Evolutionary conservation across 2,329 filamentous ascomycete genomes (phyloP).

Genomic region (Colletotrichum sansevieriae): DNA sequence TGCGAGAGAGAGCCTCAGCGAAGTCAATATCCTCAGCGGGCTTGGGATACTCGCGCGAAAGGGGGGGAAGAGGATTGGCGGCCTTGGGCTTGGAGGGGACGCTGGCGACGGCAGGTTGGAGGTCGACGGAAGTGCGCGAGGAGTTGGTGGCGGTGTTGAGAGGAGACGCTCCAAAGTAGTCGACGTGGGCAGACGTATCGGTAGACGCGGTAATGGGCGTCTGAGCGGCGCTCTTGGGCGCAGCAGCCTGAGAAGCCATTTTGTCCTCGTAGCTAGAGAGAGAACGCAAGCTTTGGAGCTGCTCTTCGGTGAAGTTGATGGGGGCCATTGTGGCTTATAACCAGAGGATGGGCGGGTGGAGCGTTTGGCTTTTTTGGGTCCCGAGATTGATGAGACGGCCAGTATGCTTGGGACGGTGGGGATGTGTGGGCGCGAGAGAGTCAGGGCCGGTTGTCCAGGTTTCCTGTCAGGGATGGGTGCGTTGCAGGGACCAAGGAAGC

Average conservation of each 20-base stretch:
- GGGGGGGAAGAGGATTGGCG: slow-evolving; percentile 52
- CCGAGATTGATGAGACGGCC: slow-evolving; percentile 34
- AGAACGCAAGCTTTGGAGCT: slow-evolving; percentile 45
- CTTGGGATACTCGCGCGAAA: slow-evolving; percentile 56
- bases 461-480: background rate
- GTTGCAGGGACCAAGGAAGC: slow-evolving; percentile 17
- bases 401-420: slow-evolving; percentile 29
- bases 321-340: slow-evolving; percentile 35
- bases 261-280: slow-evolving; percentile 41
- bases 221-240: slow-evolving; percentile 2
- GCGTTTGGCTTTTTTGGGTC: slow-evolving; percentile 31
- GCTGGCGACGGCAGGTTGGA: slow-evolving; percentile 29
- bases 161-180: slow-evolving; percentile 30
- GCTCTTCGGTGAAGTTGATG: slow-evolving; percentile 31
- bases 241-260: slow-evolving; percentile 27
- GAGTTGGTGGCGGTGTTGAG: slow-evolving; percentile 37
- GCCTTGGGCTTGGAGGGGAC: slow-evolving; percentile 17
- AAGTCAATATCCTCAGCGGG: slow-evolving; percentile 56
- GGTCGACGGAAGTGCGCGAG: slow-evolving; percentile 32
- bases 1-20: slow-evolving; percentile 57
- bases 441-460: slow-evolving; percentile 21
- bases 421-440: slow-evolving; percentile 22
- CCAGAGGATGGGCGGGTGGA: slow-evolving; percentile 18
- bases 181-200: slow-evolving; percentile 23
- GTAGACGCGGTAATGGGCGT: slow-evolving; percentile 35